phyloP scores from a whole-genome alignment of 1,284 basidiomycete species.

The Hemileia vastatrix region DNA sequence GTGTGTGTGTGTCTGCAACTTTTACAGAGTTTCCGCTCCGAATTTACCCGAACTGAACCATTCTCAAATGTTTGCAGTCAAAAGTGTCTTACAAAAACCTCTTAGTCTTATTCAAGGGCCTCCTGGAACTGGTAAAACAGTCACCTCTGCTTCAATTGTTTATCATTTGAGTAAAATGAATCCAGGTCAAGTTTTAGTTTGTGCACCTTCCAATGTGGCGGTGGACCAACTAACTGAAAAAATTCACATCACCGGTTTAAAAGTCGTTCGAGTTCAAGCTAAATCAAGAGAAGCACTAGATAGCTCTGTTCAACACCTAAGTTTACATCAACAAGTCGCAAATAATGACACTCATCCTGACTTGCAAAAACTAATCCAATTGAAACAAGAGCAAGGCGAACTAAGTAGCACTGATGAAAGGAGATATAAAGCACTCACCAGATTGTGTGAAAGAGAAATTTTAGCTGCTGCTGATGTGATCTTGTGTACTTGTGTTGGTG shows the following conservation, averaged over 20 bases:
- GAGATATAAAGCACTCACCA: slow-evolving; percentile 90
- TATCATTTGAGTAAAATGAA: slow-evolving; percentile 99
- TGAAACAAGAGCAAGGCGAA: slow-evolving; percentile 96
- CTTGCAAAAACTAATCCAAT: slow-evolving; percentile 90
- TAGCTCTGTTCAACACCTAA: slow-evolving; percentile 83
- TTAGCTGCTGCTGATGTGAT: slow-evolving; percentile 91
- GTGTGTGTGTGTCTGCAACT: background rate
- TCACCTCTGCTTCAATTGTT: slow-evolving; percentile 98
- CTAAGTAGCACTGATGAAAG: slow-evolving; percentile 90
- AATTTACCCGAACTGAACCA: slow-evolving; percentile 97
- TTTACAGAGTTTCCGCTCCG: slow-evolving; percentile 71
- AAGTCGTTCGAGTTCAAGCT: slow-evolving; percentile 92
- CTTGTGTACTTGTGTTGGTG: slow-evolving; percentile 96
- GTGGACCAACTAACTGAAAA: slow-evolving; percentile 99
- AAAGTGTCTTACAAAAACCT: slow-evolving; percentile 96
- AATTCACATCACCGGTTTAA: slow-evolving; percentile 91
- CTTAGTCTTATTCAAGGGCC: slow-evolving; percentile 96
- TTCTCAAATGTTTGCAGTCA: slow-evolving; percentile 98
- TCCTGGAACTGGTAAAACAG: slow-evolving; percentile 97
- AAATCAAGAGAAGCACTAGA: slow-evolving; percentile 96
- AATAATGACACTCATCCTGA: slow-evolving; percentile 82
- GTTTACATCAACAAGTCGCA: slow-evolving; percentile 92
- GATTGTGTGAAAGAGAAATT: slow-evolving; percentile 95
- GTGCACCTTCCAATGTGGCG: slow-evolving; percentile 97
- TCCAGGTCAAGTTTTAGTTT: slow-evolving; percentile 95